A percentile compares a stretch with the other conserved stretches of the same genome.
These are phyloP conservation scores for Hemerocallis citrina DNA, from an alignment of 106 monocot genomes.

Conservation along the genomic window DNA sequence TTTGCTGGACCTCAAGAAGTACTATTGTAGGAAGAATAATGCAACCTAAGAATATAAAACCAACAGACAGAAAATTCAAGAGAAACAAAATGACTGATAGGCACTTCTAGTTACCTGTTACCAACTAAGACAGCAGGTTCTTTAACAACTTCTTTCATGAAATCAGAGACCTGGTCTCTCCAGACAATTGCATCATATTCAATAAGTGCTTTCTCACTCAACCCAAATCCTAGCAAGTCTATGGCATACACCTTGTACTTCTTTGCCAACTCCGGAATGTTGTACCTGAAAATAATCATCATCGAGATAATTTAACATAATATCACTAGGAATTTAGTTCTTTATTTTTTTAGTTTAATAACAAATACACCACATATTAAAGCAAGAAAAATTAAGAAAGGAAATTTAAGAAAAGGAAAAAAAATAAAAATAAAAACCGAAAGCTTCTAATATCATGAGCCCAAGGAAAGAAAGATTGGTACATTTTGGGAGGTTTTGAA, in stretches of 20 bases:
- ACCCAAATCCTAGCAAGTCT: conserved; percentile 94
- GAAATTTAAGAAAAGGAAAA: no score
- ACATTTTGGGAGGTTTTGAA: no score
- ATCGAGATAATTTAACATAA: background rate
- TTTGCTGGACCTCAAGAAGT: no score
- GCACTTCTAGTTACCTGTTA: conserved; percentile 51
- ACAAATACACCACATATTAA: no score
- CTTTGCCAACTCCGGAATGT: conserved; percentile 87
- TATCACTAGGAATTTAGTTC: no score
- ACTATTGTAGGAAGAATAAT: no score
- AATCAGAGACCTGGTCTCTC: conserved; percentile 90
- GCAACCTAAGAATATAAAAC: background rate
- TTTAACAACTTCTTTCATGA: conserved; percentile 81
- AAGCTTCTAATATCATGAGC: no score
- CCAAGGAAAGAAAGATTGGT: no score
- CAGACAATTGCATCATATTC: conserved; percentile 89
- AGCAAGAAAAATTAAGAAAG: no score
- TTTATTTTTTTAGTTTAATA: no score
- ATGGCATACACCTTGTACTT: conserved; percentile 91
- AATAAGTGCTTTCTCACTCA: conserved; percentile 92
- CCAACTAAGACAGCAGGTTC: conserved; percentile 89
- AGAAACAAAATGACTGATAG: background rate
- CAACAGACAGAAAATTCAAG: background rate
- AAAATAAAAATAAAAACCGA: no score
- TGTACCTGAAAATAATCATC: conserved; percentile 52